A percentile compares a stretch with the other conserved stretches of the same genome.
Conservation (phyloP, 176 grass and related monocot species). For the Alloteropsis semialata region DNA sequence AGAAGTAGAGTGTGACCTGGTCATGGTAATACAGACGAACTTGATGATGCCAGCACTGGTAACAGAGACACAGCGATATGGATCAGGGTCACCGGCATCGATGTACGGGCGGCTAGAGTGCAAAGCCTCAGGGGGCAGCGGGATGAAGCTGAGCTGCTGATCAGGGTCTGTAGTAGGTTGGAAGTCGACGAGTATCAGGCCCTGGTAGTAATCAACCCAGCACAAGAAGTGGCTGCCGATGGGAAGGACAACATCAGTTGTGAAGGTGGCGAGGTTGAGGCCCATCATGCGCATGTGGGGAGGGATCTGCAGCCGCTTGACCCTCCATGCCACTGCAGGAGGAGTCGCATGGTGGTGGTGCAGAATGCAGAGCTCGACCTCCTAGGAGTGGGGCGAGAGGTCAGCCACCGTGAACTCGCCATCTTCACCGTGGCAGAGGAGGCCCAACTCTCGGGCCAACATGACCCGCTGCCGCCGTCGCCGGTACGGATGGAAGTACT, state of each 20-base stretch:
- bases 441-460: background rate
- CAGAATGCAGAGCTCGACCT: background rate
- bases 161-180: background rate
- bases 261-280: background rate
- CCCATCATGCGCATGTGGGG: too few relatives aligned
- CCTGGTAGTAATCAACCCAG: constrained; percentile 24
- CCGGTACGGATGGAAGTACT: background rate
- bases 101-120: background rate
- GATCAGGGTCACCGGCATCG: background rate
- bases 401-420: constrained; percentile 12
- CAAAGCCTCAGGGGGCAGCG: background rate
- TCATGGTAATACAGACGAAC: background rate
- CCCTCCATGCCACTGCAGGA: background rate
- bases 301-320: background rate
- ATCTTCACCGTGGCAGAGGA: background rate
- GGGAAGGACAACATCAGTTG: background rate
- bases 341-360: background rate
- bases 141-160: background rate
- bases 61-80: background rate
- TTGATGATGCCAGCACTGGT: background rate
- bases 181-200: background rate
- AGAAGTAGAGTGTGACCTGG: background rate
- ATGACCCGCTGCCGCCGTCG: background rate
- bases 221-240: background rate
- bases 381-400: background rate